These are phyloP conservation scores for Didymella arachidicola DNA, from an alignment of 2,329 filamentous ascomycete species.

Conservation along the genomic window DNA sequence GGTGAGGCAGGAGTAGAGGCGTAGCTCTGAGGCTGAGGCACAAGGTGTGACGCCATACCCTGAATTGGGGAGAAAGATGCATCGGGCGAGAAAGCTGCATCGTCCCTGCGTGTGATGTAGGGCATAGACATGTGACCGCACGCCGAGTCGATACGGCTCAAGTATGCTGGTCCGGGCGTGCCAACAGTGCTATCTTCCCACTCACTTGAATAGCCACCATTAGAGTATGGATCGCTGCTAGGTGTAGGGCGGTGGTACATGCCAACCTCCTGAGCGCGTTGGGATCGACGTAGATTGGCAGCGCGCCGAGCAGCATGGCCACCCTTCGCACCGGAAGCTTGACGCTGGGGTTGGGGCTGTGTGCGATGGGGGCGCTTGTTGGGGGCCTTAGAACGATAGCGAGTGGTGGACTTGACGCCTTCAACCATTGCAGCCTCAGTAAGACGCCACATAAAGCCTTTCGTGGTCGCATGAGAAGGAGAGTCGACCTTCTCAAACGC, in stretches of 20 bases:
- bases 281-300: slow-evolving; percentile 32
- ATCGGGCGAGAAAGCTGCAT: neutral
- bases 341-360: slow-evolving; percentile 49
- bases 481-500: slow-evolving; percentile 64
- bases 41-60: neutral
- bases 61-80: neutral
- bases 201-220: neutral
- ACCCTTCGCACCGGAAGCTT: slow-evolving; percentile 56
- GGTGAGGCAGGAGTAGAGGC: slow-evolving; percentile 29
- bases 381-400: slow-evolving; percentile 57
- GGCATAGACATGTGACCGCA: slow-evolving; percentile 2
- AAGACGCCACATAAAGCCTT: slow-evolving; percentile 79
- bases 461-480: slow-evolving; percentile 64
- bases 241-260: slow-evolving; percentile 12
- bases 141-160: neutral
- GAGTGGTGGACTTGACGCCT: slow-evolving; percentile 85
- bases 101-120: neutral
- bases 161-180: neutral
- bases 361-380: slow-evolving; percentile 52
- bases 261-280: slow-evolving; percentile 27
- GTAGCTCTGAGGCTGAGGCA: slow-evolving; percentile 11
- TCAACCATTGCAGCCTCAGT: slow-evolving; percentile 71
- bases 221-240: slow-evolving; percentile 31
- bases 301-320: slow-evolving; percentile 53
- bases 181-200: neutral